phyloP scores from a whole-genome alignment of 2,329 filamentous ascomycete genomes.

The Epichloe baconii region DNA sequence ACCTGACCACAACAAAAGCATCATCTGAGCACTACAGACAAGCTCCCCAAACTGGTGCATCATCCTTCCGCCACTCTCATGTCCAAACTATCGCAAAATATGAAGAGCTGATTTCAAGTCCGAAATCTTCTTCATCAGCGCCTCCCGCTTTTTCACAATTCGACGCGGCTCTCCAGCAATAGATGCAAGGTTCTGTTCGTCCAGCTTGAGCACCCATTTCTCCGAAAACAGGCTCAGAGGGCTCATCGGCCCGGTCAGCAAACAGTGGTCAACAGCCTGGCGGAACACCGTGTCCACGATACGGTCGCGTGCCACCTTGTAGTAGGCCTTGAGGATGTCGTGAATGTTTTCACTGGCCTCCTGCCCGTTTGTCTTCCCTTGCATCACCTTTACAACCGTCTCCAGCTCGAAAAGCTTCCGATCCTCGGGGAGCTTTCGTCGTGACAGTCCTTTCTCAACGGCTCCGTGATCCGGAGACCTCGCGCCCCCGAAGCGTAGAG shows the following conservation, averaged over 20 bases:
- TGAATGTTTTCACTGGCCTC: conserved; percentile 39
- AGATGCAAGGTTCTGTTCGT: not conserved
- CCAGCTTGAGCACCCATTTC: conserved; percentile 2
- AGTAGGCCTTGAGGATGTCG: conserved; percentile 47
- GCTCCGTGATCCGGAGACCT: conserved; percentile 1
- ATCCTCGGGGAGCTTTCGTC: not conserved
- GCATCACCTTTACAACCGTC: not conserved
- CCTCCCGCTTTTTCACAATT: not conserved
- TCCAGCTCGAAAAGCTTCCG: not conserved
- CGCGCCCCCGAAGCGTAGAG: conserved; percentile 19
- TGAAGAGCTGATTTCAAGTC: conserved; percentile 2
- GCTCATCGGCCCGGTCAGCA: conserved; percentile 1
- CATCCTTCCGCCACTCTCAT: not conserved
- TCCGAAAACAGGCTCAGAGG: conserved; percentile 1
- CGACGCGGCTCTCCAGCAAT: conserved; percentile 1
- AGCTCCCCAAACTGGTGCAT: no score
- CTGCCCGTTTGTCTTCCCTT: conserved; percentile 17
- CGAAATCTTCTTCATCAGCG: conserved; percentile 3
- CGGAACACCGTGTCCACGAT: conserved; percentile 51
- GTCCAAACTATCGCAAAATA: conserved; percentile 2
- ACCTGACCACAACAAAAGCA: no score
- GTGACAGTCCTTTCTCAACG: not conserved
- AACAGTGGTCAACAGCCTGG: conserved; percentile 26
- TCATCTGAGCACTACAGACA: no score
- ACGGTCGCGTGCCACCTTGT: conserved; percentile 44